These are phyloP conservation scores for Sisymbrium altissimum DNA, from an alignment of 345 rosid species.

Conservation along the genomic window DNA sequence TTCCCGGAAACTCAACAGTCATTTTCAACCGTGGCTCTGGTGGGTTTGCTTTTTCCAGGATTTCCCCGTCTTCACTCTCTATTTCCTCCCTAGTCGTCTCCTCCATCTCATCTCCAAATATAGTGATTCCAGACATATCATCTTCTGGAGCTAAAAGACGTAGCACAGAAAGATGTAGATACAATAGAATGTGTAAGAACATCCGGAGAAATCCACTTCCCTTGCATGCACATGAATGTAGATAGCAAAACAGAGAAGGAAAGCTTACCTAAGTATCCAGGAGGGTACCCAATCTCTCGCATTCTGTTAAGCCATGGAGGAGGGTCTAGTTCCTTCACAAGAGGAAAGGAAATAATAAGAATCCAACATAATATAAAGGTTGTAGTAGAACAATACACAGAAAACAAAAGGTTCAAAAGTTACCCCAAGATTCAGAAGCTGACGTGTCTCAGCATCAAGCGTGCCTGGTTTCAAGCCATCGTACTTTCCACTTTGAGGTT, in stretches of 20 bases:
- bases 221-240: background rate
- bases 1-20: conserved; percentile 74
- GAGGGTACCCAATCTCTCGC: conserved; percentile 98
- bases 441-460: conserved; percentile 76
- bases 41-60: conserved; percentile 36
- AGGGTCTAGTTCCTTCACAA: conserved; percentile 86
- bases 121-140: conserved; percentile 77
- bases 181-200: background rate
- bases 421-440: conserved; percentile 89
- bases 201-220: background rate
- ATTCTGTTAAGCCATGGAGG: conserved; percentile 98
- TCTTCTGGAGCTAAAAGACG: conserved; percentile 54
- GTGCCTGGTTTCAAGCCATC: conserved; percentile 85
- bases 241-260: background rate
- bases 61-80: conserved; percentile 75
- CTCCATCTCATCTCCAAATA: conserved; percentile 51
- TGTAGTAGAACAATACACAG: background rate
- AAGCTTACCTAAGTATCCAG: conserved; percentile 82
- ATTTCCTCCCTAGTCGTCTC: conserved; percentile 34
- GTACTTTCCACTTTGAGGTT: conserved; percentile 66
- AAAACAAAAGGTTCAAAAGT: background rate
- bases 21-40: conserved; percentile 46
- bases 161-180: background rate
- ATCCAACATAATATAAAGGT: background rate
- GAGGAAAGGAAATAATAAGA: background rate